A percentile compares a stretch with the other conserved stretches of the same genome.
Conservation (phyloP, 768 basidiomycete species). For the Cubamyces sp. region DNA sequence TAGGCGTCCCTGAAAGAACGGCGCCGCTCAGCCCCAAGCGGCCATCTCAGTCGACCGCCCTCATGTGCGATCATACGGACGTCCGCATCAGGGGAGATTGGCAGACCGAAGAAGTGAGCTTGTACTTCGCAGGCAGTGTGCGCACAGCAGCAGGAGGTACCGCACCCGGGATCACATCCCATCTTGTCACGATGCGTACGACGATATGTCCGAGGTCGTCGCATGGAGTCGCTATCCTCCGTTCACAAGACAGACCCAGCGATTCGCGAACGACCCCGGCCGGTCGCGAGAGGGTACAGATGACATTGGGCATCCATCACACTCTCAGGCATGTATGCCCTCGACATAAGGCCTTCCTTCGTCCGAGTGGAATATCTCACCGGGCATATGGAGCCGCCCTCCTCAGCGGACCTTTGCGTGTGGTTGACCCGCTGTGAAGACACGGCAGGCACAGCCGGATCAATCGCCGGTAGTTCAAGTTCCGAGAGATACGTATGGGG, state of each 20-base stretch:
- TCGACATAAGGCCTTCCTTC: neutral
- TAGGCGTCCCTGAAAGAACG: conserved; percentile 11
- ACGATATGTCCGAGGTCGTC: neutral
- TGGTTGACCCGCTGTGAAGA: neutral
- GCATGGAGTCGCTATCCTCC: neutral
- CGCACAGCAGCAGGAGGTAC: neutral
- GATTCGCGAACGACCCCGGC: neutral
- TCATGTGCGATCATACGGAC: conserved; percentile 3
- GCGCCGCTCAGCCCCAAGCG: neutral
- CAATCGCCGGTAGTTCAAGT: neutral
- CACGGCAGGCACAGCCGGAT: conserved; percentile 12
- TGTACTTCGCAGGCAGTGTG: neutral
- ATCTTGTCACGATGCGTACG: neutral
- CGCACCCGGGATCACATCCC: neutral
- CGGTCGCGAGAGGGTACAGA: neutral
- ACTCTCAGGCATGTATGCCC: neutral
- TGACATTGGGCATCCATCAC: neutral
- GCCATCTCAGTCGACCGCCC: neutral
- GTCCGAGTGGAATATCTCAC: conserved; percentile 3
- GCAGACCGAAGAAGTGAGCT: neutral
- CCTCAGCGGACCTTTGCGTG: neutral
- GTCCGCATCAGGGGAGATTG: neutral
- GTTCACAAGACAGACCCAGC: neutral
- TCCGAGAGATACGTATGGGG: neutral
- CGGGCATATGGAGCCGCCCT: neutral